Percentiles rank a stretch among this genome's conserved stretches.
phyloP scores from a whole-genome alignment of 495 filamentous ascomycete species.

The Podospora sp. region DNA sequence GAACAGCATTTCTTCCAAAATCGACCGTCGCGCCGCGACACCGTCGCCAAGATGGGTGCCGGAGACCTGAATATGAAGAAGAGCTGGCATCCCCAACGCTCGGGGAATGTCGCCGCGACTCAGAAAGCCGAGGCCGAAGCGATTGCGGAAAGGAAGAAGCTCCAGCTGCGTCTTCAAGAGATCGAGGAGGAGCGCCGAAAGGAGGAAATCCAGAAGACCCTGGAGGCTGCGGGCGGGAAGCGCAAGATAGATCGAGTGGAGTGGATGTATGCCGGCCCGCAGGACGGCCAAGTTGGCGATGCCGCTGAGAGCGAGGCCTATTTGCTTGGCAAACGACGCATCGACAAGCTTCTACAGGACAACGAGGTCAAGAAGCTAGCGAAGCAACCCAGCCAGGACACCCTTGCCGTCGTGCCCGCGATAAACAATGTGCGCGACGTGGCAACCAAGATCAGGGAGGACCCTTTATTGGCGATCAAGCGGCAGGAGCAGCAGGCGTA shows the following conservation, averaged over 20 bases:
- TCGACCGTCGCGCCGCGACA: slow-evolving; percentile 23
- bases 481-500: slow-evolving; percentile 88
- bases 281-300: slow-evolving; percentile 74
- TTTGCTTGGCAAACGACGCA: slow-evolving; percentile 85
- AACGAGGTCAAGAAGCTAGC: slow-evolving; percentile 77
- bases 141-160: slow-evolving; percentile 91
- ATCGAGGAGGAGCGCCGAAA: slow-evolving; percentile 91
- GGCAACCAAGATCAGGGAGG: slow-evolving; percentile 80
- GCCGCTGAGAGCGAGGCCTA: slow-evolving; percentile 95
- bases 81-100: slow-evolving; percentile 74
- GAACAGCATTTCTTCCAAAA: neutral
- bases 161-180: slow-evolving; percentile 82
- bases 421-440: slow-evolving; percentile 72
- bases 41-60: slow-evolving; percentile 66
- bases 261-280: slow-evolving; percentile 95
- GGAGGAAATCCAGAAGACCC: slow-evolving; percentile 86
- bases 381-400: slow-evolving; percentile 72
- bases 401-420: slow-evolving; percentile 60
- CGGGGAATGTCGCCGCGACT: slow-evolving; percentile 41
- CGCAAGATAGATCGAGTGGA: slow-evolving; percentile 79
- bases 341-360: slow-evolving; percentile 87
- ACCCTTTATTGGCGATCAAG: slow-evolving; percentile 90
- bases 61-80: slow-evolving; percentile 96
- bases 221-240: slow-evolving; percentile 83
- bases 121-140: slow-evolving; percentile 72